These are phyloP conservation scores for Wickerhamiella brachini DNA, from an alignment of 805 yeast species.

Conservation along the genomic window DNA sequence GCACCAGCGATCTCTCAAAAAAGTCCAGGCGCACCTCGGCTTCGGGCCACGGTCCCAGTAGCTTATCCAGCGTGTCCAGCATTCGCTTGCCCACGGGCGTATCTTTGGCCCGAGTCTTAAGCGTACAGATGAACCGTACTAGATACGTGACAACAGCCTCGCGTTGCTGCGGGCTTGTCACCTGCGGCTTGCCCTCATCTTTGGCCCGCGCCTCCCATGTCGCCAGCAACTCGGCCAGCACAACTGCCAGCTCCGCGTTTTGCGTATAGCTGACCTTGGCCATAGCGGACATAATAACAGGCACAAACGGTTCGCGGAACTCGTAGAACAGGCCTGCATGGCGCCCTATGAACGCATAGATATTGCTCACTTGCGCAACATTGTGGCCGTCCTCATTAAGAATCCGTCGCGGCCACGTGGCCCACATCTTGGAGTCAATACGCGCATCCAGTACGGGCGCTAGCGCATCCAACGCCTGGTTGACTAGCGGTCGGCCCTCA, in stretches of 20 bases:
- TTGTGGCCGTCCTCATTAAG: slow-evolving; percentile 81
- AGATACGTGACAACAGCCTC: slow-evolving; percentile 72
- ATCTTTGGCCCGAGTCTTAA: slow-evolving; percentile 50
- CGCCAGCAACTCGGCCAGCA: slow-evolving; percentile 70
- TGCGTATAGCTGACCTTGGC: slow-evolving; percentile 74
- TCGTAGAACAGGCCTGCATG: slow-evolving; percentile 75
- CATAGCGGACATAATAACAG: slow-evolving; percentile 83
- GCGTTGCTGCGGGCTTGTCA: slow-evolving; percentile 6
- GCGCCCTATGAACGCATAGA: slow-evolving; percentile 77
- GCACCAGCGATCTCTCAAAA: slow-evolving; percentile 75
- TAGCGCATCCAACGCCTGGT: slow-evolving; percentile 72
- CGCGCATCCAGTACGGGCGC: slow-evolving; percentile 77
- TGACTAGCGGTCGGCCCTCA: slow-evolving; percentile 71
- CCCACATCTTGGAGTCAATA: slow-evolving; percentile 54
- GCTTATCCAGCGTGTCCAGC: slow-evolving; percentile 56
- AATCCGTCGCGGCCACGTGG: slow-evolving; percentile 89
- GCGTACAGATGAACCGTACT: slow-evolving; percentile 75
- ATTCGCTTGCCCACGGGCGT: slow-evolving; percentile 73
- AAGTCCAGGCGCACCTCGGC: slow-evolving; percentile 75
- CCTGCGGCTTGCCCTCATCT: slow-evolving; percentile 9
- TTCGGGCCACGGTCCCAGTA: slow-evolving; percentile 78
- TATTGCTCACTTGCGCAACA: slow-evolving; percentile 71
- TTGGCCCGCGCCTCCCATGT: slow-evolving; percentile 58
- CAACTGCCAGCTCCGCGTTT: slow-evolving; percentile 76
- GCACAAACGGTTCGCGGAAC: slow-evolving; percentile 78